Evolutionary conservation across 116 monocot genomes (phyloP).

Genomic region (Zostera marina): DNA sequence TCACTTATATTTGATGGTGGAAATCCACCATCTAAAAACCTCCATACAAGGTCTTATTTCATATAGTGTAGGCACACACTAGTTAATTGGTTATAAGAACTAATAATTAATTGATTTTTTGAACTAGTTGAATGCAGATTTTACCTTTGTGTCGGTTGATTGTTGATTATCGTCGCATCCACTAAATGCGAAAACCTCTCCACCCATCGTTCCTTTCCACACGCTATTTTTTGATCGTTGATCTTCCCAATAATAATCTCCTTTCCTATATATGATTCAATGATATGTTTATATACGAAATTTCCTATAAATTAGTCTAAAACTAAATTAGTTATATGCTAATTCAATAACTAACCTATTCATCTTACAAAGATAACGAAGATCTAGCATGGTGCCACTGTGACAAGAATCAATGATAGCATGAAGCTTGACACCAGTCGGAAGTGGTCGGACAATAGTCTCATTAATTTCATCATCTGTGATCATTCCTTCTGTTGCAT

Average conservation of each 20-base stretch:
- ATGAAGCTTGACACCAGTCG: slow-evolving; percentile 44
- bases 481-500: slow-evolving; percentile 41
- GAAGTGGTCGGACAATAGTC: slow-evolving; percentile 52
- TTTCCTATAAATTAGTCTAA: neutral
- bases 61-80: no score
- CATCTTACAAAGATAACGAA: slow-evolving; percentile 58
- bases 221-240: slow-evolving; percentile 10
- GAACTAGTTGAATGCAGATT: no score
- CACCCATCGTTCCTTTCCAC: slow-evolving; percentile 61
- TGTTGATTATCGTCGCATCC: slow-evolving; percentile 85
- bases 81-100: no score
- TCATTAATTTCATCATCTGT: slow-evolving; percentile 70
- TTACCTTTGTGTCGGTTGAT: slow-evolving; percentile 65
- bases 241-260: slow-evolving; percentile 58
- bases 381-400: slow-evolving; percentile 79
- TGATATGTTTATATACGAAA: no score
- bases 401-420: slow-evolving; percentile 83
- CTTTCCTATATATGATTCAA: slow-evolving; percentile 44
- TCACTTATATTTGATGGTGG: no score
- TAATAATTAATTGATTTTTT: no score
- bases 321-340: neutral
- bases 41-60: no score
- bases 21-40: no score
- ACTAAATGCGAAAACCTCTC: slow-evolving; percentile 72
- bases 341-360: slow-evolving; percentile 25